These are phyloP conservation scores for Radiomyces spectabilis DNA, from an alignment of 192 early-diverging fungal species.

Conservation along the genomic window DNA sequence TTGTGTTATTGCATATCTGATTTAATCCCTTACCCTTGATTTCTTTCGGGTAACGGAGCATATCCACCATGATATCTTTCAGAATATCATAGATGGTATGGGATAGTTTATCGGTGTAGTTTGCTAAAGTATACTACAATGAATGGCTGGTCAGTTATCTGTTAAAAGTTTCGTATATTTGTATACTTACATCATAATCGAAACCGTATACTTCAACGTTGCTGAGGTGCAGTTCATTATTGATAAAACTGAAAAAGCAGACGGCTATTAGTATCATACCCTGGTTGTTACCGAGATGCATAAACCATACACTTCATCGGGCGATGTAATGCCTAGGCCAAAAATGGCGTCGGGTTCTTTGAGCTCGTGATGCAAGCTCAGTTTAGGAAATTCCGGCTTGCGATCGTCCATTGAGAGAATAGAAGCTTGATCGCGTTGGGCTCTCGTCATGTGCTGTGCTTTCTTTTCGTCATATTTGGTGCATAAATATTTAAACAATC, in stretches of 20 bases:
- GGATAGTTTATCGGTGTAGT: conserved; percentile 46
- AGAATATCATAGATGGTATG: conserved; percentile 52
- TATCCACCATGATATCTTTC: conserved; percentile 43
- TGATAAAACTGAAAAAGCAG: conserved; percentile 34
- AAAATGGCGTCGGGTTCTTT: background rate
- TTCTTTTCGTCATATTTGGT: conserved; percentile 1
- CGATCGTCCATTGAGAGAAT: background rate
- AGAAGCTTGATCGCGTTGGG: background rate
- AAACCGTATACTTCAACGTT: conserved; percentile 50
- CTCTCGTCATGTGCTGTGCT: background rate
- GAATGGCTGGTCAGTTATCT: background rate
- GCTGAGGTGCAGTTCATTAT: conserved; percentile 47
- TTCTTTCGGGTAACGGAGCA: conserved; percentile 42
- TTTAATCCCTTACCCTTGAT: conserved; percentile 8
- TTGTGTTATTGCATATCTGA: background rate
- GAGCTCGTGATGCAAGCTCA: background rate
- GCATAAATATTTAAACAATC: background rate
- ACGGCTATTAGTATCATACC: background rate
- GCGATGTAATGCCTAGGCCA: conserved; percentile 13
- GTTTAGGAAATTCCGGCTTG: background rate
- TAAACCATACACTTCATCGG: conserved; percentile 24
- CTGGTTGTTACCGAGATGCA: background rate
- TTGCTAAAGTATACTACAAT: conserved; percentile 49
- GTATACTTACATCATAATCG: conserved; percentile 41
- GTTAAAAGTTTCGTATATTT: background rate